Evolutionary conservation across 192 early-diverging fungal genomes (phyloP), one percentile per base, ranked within the genome.

Genomic region (Spizellomyces punctatus): DNA sequence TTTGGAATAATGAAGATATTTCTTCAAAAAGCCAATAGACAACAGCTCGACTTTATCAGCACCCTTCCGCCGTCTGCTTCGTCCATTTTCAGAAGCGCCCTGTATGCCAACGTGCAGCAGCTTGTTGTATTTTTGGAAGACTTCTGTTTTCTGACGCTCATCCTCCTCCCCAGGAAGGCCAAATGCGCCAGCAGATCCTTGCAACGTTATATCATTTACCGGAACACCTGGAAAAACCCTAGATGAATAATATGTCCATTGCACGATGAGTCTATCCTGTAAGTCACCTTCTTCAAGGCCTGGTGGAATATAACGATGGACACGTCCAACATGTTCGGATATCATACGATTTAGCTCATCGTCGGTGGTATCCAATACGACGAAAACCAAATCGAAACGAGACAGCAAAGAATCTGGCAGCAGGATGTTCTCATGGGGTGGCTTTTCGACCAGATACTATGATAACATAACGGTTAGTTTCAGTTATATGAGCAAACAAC

Each of bases 351-450:
- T 96, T 10, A 72, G 75, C 63, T 82, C 83, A 69, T 95, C 93
- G 60, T 94, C 91, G 69, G 93, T 88, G 17, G 94, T 89, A 78
- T 99, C 97, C 21, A 94, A 89, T 16, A 99, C 94, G 10, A 99
- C 85, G 83, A 99, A 99, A 64, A 99, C 78, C 79, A 99, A 81
- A 84, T 99, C 97, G 67, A 99, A 99, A 83, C 97, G 96, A 14
- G 94, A 96, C 43, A 99, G 80, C 12, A 99, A 83, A 36, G 27
- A 96, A 74, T 96, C 96, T 0, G 97, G 96, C 43, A 99, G 82
- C 6, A 92, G 89, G 78, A 99, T 99, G 82, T 99, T 99, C 71
- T 94, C 90, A 74, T 89, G 90, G 41, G 95, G 95, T 43, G 89
- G 84, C 59, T 94, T 94, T 60, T 88, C 85, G 58, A 92, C 83